Evolutionary conservation across 78 protist species (phyloP), one percentile per base, ranked within the genome.

Genomic region (Protostelium mycophagum): DNA sequence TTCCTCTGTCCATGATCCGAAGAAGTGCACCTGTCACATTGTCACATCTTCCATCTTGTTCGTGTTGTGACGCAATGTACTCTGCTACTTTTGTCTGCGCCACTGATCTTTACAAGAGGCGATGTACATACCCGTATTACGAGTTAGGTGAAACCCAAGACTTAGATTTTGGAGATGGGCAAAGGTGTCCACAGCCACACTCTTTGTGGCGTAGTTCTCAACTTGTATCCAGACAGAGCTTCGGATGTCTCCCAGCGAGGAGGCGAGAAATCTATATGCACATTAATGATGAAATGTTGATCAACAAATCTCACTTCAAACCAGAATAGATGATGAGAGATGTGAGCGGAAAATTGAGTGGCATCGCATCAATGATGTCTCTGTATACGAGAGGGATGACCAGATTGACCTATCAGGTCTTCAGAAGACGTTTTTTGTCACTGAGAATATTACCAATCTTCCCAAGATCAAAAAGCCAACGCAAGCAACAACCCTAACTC

Each of bases 161-260:
- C 73, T 51, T 5, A 51, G 73, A 51, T 51, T 51, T 51, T 51
- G 73, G 73, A 51, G 73, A 16, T 96, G 16, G 5, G 73, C 73
- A 16, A 51, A 51, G 16, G 73, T 16, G 16, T 51, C 73, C 31
- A 51, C 16, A 25, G 73, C 73, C 31, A 51, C 73, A 25, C 31
- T 25, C 16, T 51, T 5, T 51, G 73, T 51, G 73, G 73, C 73
- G 16, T 51, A 51, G 73, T 51, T 51, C 73, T 51, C 73, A 51
- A 51, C 73, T 51, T 16, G 5, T 25, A 51, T 16, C 73, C 73
- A 51, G 73, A 51, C 16, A 16, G 73, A 51, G 73, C 16, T 51
- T 51, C 73, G 5, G 73, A 51, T 51, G 73, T 51, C 73, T 25
- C 73, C 73, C 73, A 51, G 73, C 5, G 73, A 51, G 16, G 73